A percentile compares a stretch with the other conserved stretches of the same genome.
phyloP scores from a whole-genome alignment of 495 filamentous ascomycete genomes.

The Xylaria curta region DNA sequence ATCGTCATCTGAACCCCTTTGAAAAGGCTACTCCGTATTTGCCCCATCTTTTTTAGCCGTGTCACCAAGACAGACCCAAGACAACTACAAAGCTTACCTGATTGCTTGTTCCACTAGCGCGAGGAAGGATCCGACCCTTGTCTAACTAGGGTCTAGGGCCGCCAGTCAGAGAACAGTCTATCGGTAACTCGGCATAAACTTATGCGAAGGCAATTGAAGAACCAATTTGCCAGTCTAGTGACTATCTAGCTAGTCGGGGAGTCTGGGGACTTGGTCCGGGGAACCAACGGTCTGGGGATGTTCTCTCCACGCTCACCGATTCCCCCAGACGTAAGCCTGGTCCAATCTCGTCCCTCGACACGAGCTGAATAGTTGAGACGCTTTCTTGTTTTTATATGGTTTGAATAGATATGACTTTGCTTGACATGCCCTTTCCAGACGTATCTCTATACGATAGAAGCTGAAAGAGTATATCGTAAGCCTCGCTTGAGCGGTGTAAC shows the following conservation, averaged over 20 bases:
- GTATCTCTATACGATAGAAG: not conserved
- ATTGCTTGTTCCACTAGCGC: not conserved
- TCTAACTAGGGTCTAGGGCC: not conserved
- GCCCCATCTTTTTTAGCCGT: no score
- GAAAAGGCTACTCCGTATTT: no score
- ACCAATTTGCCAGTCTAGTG: not conserved
- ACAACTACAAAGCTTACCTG: not conserved
- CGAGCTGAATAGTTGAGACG: not conserved
- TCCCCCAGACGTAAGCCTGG: not conserved
- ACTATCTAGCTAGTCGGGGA: not conserved
- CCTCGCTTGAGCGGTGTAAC: not conserved
- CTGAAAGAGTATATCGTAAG: not conserved
- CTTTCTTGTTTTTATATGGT: not conserved
- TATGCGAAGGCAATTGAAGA: not conserved
- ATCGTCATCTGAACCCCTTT: no score
- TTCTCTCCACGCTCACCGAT: slow-evolving; percentile 4
- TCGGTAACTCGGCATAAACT: slow-evolving; percentile 3
- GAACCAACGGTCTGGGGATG: slow-evolving; percentile 1
- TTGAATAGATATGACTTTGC: not conserved
- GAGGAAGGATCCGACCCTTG: not conserved
- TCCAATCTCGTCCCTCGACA: not conserved
- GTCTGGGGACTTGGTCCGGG: not conserved
- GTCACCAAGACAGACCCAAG: no score
- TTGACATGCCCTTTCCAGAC: not conserved
- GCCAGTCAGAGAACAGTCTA: not conserved